Evolutionary conservation across 805 yeast species (phyloP), one percentile per base, ranked within the genome.

Genomic region (Blastobotrys attinorum): DNA sequence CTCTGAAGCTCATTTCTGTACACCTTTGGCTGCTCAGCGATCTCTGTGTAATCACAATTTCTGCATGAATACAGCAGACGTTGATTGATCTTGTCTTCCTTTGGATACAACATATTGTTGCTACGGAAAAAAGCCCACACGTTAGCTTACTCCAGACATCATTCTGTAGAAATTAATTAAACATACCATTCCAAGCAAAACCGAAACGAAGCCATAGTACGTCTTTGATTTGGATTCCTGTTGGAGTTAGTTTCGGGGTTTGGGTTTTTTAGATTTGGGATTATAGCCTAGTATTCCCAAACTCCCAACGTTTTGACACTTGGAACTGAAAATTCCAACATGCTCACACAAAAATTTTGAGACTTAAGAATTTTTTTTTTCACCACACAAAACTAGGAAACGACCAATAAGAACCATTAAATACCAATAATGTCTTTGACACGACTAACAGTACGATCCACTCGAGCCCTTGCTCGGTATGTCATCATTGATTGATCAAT

Each of bases 81-180:
- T 60, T 76, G 78, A 53, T 74, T 65, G 46, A 81, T 86, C 59
- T 83, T 85, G 62, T 92, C 97, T 69, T 92, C 98, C 54, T 86
- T 79, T 17, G 98, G 98, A 63, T 92, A 92, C 67, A 92, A 75
- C 98, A 92, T 92, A 63, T 92, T 92, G 75, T 92, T 92, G 76
- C 94, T 56, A 27, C 3, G 13, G 5, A 4, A 17, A 35, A 29
- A 29, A 39, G 42, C 27, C 5, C 42, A 8, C n/a, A n/a, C n/a
- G n/a, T n/a, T n/a, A n/a, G n/a, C 16, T 16, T 11, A n/a, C 37
- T 11, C 10, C 13, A 33, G 8, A 33, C 20, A 17, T 16, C 20
- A 33, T n/a, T n/a, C n/a, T n/a, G n/a, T n/a, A n/a, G n/a, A n/a
- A n/a, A n/a, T n/a, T n/a, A n/a, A n/a, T n/a, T 4, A 11, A 6